Evolutionary conservation across 164 flowering plant genomes (phyloP).

Genomic region (Warburgia ugandensis): DNA sequence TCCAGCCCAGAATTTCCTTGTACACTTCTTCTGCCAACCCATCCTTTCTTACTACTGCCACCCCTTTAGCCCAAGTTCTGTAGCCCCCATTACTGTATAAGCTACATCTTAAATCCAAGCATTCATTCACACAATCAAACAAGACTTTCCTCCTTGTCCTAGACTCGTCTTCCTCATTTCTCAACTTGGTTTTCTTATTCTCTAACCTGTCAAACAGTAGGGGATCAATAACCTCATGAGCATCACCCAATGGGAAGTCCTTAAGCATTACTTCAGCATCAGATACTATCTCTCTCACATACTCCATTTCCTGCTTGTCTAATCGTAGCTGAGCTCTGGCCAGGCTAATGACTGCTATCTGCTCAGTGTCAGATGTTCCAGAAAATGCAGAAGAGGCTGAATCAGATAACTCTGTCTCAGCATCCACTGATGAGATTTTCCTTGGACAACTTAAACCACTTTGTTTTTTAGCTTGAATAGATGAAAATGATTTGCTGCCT

Average conservation of each 20-base stretch:
- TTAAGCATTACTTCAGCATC: conserved; percentile 48
- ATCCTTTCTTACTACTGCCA: conserved; percentile 41
- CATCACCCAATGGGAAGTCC: conserved; percentile 46
- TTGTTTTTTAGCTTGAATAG: conserved; percentile 36
- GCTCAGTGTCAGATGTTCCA: conserved; percentile 14
- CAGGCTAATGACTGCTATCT: conserved; percentile 2
- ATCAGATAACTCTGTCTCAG: conserved; percentile 64
- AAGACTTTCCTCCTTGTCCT: conserved; percentile 33
- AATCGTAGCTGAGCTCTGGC: conserved; percentile 10
- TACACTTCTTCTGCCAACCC: conserved; percentile 63
- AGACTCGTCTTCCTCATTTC: conserved; percentile 7
- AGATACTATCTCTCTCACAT: conserved; percentile 44
- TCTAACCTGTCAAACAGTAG: conserved; percentile 63
- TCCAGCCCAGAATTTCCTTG: conserved; percentile 61
- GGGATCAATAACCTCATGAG: conserved; percentile 45
- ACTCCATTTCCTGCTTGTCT: conserved; percentile 49
- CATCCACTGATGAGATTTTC: conserved; percentile 25
- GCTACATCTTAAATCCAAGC: conserved; percentile 56
- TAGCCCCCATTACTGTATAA: conserved; percentile 44
- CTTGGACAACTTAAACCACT: conserved; percentile 19
- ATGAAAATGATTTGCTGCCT: conserved; percentile 50
- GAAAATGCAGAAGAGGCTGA: conserved; percentile 64
- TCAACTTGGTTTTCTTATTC: conserved; percentile 20
- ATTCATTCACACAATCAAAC: conserved; percentile 73
- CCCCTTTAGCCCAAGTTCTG: conserved; percentile 52